Evolutionary conservation across 2,329 filamentous ascomycete species (phyloP), one percentile per base, ranked within the genome.

Genomic region (Tolypocladium amazonense): DNA sequence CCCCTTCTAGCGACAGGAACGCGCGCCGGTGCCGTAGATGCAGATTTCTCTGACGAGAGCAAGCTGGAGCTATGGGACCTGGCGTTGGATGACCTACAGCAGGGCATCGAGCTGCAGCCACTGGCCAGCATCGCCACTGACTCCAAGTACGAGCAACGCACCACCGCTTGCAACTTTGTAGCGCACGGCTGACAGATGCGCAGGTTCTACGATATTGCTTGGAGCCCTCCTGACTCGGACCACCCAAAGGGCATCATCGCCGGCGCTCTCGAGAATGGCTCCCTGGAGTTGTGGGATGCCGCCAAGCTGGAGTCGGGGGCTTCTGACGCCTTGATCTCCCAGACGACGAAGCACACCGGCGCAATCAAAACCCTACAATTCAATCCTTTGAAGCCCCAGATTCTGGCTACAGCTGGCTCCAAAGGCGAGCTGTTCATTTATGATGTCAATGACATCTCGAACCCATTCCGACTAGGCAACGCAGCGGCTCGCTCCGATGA

Each of bases 341-440:
- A 89, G 71, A 92, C 90, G 38, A 87, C 87, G 57, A 96, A 97
- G 76, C 94, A 99, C 75, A 92, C 84, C 56, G 94, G 93, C 27
- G 84, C 93, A 23, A 92, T 97, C 76, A 97, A 97, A 77, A 86
- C 94, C 35, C 79, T 99, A 62, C 92, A 99, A 73, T 99, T 97
- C 83, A 99, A 99, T 75, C 92, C 93, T 14, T 83, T 91, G 74
- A 88, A 92, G 72, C 87, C 92, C 35, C 92, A 97, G 70, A 88
- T 97, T 61, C 82, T 99, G 55, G 93, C 94, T 54, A 96, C 92
- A 3, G 93, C 90, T 60, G 94, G 94, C 65, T 87, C 90, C 62
- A 97, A 97, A 76, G 94, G 94, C 71, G 94, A 99, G 76, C 86
- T 99, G 47, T 99, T 90, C 76, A 88, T 99, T 66, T 95, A 94